Percentiles rank a stretch among this genome's conserved stretches.
Conservation (phyloP, 345 rosid species). For the Eutrema heterophyllum region DNA sequence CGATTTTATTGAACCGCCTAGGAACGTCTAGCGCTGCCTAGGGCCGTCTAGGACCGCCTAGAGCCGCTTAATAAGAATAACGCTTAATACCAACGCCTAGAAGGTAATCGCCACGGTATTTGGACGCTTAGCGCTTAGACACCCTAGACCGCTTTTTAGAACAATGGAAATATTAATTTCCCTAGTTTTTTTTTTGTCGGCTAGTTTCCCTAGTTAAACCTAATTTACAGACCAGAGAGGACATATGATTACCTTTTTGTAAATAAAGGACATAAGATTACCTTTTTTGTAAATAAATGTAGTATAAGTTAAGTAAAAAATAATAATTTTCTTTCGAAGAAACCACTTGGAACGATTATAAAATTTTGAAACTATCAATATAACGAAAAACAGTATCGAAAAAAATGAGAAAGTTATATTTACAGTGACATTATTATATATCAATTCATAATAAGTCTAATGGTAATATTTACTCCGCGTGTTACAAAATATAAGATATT, state of each 20-base stretch:
- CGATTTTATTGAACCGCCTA: too few species aligned
- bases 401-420: neutral
- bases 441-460: neutral
- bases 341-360: neutral
- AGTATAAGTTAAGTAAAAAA: neutral
- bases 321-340: neutral
- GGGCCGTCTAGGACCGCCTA: too few species aligned
- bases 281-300: neutral
- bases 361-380: neutral
- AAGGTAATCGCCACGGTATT: too few species aligned
- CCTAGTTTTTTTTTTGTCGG: neutral
- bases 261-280: neutral
- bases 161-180: slow-evolving; percentile 4
- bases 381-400: neutral
- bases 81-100: too few species aligned
- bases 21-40: too few species aligned
- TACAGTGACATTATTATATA: neutral
- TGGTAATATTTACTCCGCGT: neutral
- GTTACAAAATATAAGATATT: too few species aligned
- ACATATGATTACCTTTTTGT: neutral
- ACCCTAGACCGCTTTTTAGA: neutral
- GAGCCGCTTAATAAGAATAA: too few species aligned
- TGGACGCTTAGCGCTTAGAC: too few species aligned
- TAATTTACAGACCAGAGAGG: neutral
- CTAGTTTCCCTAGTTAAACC: neutral